Percentiles rank a stretch among this genome's conserved stretches.
Conservation (phyloP, 306 rosid genomes). For the Oxytropis ochrocephala region DNA sequence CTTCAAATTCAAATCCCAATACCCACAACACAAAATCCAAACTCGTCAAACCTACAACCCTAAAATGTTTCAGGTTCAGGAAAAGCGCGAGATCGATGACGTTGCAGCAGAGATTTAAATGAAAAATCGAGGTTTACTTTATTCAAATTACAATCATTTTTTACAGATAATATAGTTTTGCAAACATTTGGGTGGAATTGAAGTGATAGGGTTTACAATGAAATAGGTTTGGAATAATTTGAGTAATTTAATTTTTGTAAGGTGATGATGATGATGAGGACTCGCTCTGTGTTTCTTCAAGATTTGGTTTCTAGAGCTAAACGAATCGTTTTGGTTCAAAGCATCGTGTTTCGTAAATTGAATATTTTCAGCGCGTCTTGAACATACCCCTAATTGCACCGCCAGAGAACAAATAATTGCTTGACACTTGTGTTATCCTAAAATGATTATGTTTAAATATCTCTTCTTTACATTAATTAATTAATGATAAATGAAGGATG, state of each 20-base stretch:
- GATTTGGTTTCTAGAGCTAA: background rate
- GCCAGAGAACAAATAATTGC: background rate
- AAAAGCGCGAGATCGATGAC: slow-evolving; percentile 10
- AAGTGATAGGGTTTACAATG: background rate
- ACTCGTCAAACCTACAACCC: background rate
- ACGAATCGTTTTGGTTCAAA: slow-evolving; percentile 1
- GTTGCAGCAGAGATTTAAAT: background rate
- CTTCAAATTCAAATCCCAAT: slow-evolving; percentile 14
- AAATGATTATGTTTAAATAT: too few species aligned
- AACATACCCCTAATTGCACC: background rate
- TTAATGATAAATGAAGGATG: too few species aligned
- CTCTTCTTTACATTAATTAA: too few species aligned
- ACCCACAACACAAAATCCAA: background rate
- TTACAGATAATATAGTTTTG: background rate
- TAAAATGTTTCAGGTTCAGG: background rate
- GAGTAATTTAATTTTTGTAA: background rate
- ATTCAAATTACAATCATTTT: background rate
- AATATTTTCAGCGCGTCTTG: slow-evolving; percentile 24
- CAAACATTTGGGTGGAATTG: background rate
- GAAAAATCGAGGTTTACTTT: background rate
- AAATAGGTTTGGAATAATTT: background rate
- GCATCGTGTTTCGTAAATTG: slow-evolving; percentile 22
- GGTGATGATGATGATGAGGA: background rate
- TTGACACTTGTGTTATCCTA: background rate
- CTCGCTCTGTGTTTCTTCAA: background rate